Base-by-base conservation (phyloP, 2,329 filamentous ascomycete species). In the Sordariomycetes sp. region DNA sequence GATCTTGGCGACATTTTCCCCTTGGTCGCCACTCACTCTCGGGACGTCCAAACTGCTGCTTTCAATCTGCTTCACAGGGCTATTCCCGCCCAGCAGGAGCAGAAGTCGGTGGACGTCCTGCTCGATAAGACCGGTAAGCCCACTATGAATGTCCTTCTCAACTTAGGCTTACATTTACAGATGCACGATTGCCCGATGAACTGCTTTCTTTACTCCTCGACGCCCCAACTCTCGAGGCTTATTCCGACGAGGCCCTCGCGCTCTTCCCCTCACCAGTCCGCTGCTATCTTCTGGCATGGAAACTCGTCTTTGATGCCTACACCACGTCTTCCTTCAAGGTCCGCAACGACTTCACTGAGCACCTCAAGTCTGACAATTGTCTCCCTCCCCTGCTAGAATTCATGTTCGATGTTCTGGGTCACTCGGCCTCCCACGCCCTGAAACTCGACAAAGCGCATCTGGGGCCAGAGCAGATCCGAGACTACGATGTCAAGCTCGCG, bases 221-320 rank as follows among this genome's bases (percentile, higher is more conserved):
- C 41, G 70, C 82, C 1, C 85, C 90, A 1, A 79, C 78, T 0
- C 64, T 84, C 3, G 72, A 82, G n/a, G 66, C 68, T 10, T 73
- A 86, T 30, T 66, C 72, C 0, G 76, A 83, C 30, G 72, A 80
- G 8, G 64, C 71, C 23, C 75, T 87, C 16, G 69, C 78, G 5
- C 66, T 73, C 12, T 82, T 88, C 46, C 86, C 86, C 9, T 63
- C 75, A 1, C 51, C 72, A 0, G 66, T 94, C 31, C 76, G 86
- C 34, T 77, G 80, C 8, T 98, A 95, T 49, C 68, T 98, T 3
- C 66, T 94, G 19, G 83, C 86, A 9, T 98, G 92, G 92, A 75
- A 85, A 42, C 67, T 96, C 2, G 70, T 95, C 1, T 96, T 94
- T 50, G 86, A 94, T 46, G 81, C 90, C 29, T 93, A 90, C 50